These are phyloP conservation scores for Kodamaea leandrae DNA, from an alignment of 805 yeast species.

Conservation along the genomic window DNA sequence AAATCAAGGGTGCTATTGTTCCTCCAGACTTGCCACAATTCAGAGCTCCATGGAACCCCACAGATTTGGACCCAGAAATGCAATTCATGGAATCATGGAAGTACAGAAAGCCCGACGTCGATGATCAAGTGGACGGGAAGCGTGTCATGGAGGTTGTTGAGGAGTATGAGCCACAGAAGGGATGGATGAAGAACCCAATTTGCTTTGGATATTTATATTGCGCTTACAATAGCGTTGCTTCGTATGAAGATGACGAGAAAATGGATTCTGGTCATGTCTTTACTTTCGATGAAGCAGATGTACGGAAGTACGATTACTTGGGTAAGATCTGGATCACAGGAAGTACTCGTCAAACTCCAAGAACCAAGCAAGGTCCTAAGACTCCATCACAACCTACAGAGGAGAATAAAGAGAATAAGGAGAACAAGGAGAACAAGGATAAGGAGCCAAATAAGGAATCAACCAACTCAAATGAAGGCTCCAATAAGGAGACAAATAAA, in stretches of 20 bases:
- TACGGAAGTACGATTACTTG: constrained; percentile 25
- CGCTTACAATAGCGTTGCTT: constrained; percentile 32
- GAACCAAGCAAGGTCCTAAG: constrained; percentile 1
- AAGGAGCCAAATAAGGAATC: not conserved
- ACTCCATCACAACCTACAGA: too few species aligned
- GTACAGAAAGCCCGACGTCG: constrained; percentile 28
- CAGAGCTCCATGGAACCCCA: constrained; percentile 22
- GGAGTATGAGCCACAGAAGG: constrained; percentile 37
- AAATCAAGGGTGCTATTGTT: constrained; percentile 35
- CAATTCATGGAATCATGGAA: constrained; percentile 20
- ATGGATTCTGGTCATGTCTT: constrained; percentile 25
- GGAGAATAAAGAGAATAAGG: not conserved
- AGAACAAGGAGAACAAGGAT: constrained; percentile 5
- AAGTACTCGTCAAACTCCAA: constrained; percentile 11
- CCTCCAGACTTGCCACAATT: constrained; percentile 39
- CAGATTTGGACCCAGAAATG: constrained; percentile 19
- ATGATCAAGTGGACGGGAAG: constrained; percentile 22
- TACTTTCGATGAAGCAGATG: constrained; percentile 18
- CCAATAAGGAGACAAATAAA: not conserved
- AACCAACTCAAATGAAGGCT: not conserved
- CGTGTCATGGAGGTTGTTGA: constrained; percentile 15
- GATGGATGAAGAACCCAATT: constrained; percentile 38
- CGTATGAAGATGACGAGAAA: constrained; percentile 16
- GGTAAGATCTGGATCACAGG: constrained; percentile 38
- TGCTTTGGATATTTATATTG: constrained; percentile 41